These are phyloP conservation scores for Cantharellus cinnabarinus DNA, from an alignment of 768 basidiomycete genomes.

Conservation along the genomic window DNA sequence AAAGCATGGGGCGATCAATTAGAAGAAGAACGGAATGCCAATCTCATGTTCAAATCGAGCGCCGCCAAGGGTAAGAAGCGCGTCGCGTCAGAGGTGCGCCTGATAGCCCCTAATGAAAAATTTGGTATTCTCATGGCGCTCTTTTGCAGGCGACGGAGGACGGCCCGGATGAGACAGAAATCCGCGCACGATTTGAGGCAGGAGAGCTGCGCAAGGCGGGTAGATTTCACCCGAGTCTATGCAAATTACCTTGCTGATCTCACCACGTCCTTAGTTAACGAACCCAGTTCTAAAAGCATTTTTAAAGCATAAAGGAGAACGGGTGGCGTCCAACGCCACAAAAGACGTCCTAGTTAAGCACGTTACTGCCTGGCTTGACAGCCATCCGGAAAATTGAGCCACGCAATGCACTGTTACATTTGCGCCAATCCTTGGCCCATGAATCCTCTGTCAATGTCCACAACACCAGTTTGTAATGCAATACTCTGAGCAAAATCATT, in stretches of 20 bases:
- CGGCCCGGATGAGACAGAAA: background rate
- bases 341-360: background rate
- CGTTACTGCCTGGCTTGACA: background rate
- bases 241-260: background rate
- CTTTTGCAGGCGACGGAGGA: background rate
- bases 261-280: background rate
- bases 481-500: too few relatives aligned
- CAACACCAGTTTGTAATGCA: too few relatives aligned
- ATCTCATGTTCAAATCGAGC: background rate
- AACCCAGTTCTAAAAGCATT: background rate
- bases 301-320: background rate
- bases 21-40: slow-evolving; percentile 38
- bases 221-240: background rate
- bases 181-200: background rate
- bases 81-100: background rate
- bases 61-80: background rate
- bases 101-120: background rate
- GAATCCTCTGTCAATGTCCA: too few relatives aligned
- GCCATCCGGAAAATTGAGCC: background rate
- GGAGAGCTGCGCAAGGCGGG: background rate
- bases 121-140: background rate
- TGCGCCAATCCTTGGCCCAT: too few relatives aligned
- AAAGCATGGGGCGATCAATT: slow-evolving; percentile 50
- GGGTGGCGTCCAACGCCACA: background rate
- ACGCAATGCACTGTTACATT: too few relatives aligned